Evolutionary conservation across 768 basidiomycete species (phyloP).

Genomic region (Hemileccinum rubropunctum): DNA sequence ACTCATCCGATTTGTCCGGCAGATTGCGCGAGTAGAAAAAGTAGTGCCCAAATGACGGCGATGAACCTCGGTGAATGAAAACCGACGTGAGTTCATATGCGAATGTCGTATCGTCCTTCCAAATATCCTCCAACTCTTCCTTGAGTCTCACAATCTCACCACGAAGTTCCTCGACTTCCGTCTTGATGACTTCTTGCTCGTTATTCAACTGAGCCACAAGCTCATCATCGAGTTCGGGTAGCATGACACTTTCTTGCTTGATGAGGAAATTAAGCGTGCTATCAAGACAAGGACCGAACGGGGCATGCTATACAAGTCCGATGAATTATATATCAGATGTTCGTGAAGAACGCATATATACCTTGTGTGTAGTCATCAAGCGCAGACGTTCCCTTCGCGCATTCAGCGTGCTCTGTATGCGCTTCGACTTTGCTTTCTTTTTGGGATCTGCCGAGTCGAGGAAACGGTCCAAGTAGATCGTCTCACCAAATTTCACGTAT

Average conservation of each 20-base stretch:
- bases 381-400: slow-evolving; percentile 65
- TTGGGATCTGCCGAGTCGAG: slow-evolving; percentile 68
- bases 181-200: slow-evolving; percentile 52
- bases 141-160: slow-evolving; percentile 53
- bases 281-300: slow-evolving; percentile 55
- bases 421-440: slow-evolving; percentile 70
- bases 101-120: slow-evolving; percentile 62
- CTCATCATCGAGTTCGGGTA: slow-evolving; percentile 60
- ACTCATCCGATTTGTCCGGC: slow-evolving; percentile 74
- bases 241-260: slow-evolving; percentile 39
- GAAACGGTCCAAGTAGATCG: slow-evolving; percentile 89
- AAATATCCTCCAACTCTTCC: slow-evolving; percentile 66
- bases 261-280: slow-evolving; percentile 57
- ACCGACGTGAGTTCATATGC: slow-evolving; percentile 93
- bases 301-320: slow-evolving; percentile 46
- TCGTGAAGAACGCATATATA: slow-evolving; percentile 29
- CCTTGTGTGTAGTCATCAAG: slow-evolving; percentile 69
- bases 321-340: background rate
- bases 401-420: slow-evolving; percentile 64
- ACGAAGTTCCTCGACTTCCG: slow-evolving; percentile 58
- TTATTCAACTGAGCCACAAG: slow-evolving; percentile 47
- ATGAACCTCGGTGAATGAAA: slow-evolving; percentile 90
- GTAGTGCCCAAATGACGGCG: slow-evolving; percentile 88
- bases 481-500: slow-evolving; percentile 87
- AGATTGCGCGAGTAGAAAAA: slow-evolving; percentile 93